Conservation (phyloP, 805 yeast species). For the Pichia exigua region DNA sequence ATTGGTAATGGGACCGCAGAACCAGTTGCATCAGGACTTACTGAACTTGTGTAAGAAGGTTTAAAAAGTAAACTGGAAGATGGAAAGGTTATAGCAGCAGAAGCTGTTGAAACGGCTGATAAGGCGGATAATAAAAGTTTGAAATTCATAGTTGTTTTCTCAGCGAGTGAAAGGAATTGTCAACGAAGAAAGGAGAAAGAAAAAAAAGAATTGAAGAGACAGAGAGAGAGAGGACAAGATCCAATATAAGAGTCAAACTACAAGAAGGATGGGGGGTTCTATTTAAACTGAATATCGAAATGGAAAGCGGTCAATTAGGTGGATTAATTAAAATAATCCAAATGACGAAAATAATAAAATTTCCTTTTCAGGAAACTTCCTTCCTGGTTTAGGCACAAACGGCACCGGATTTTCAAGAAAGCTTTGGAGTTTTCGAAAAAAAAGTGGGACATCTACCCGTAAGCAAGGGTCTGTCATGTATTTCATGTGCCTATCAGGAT, state of each 20-base stretch:
- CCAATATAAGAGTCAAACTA: too few species aligned
- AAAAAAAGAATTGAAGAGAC: too few species aligned
- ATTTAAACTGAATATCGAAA: background rate
- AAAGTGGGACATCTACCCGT: too few species aligned
- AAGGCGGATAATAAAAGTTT: constrained; percentile 6
- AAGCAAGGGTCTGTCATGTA: too few species aligned
- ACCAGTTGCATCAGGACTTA: constrained; percentile 5
- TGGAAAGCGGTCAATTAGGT: background rate
- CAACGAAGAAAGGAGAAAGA: background rate
- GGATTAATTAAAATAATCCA: too few species aligned
- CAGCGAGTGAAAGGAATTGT: background rate
- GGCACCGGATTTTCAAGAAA: too few species aligned
- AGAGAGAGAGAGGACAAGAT: too few species aligned
- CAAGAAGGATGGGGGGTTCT: background rate
- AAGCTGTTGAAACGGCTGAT: constrained; percentile 12
- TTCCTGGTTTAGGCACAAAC: too few species aligned
- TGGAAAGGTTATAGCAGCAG: constrained; percentile 1
- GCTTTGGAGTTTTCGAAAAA: too few species aligned
- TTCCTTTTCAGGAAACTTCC: too few species aligned
- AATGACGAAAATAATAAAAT: too few species aligned
- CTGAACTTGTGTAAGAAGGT: constrained; percentile 2
- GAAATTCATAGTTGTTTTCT: constrained; percentile 1
- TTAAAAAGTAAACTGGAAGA: constrained; percentile 3
- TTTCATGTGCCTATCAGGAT: too few species aligned
- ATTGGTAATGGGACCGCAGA: constrained; percentile 13